phyloP scores from a whole-genome alignment of 73 alveolate genomes.

The Breviolum minutum region DNA sequence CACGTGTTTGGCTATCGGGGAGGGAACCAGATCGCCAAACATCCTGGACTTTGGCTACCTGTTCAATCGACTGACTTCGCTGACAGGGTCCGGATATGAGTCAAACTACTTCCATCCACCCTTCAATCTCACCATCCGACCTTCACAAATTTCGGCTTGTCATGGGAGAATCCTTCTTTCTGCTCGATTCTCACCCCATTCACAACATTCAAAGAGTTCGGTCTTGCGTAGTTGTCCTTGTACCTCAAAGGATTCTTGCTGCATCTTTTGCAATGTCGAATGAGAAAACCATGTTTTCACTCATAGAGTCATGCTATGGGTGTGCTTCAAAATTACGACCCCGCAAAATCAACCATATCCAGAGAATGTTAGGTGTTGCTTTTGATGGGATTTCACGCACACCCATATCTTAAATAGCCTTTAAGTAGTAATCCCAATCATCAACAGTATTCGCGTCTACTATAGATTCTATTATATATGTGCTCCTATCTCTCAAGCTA shows the following conservation, averaged over 20 bases:
- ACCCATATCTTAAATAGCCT: too few species aligned
- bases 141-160: slow-evolving; percentile 88
- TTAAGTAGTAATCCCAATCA: too few species aligned
- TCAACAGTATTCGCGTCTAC: too few species aligned
- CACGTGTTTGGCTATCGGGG: slow-evolving; percentile 89
- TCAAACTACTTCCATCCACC: not conserved
- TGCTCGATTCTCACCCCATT: slow-evolving; percentile 90
- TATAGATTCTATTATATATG: too few species aligned
- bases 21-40: slow-evolving; percentile 93
- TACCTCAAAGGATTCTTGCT: slow-evolving; percentile 4
- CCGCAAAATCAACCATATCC: too few species aligned
- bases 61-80: not conserved
- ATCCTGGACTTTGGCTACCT: slow-evolving; percentile 79
- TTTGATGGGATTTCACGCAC: too few species aligned
- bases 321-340: too few species aligned
- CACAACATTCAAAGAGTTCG: slow-evolving; percentile 71
- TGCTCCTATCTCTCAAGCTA: too few species aligned
- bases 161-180: slow-evolving; percentile 77
- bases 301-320: too few species aligned
- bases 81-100: not conserved
- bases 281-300: too few species aligned
- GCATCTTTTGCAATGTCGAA: too few species aligned
- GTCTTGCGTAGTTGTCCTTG: slow-evolving; percentile 74
- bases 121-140: not conserved
- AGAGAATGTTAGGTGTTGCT: too few species aligned